These are phyloP conservation scores for Vigna radiata DNA, from an alignment of 306 rosid species.

Conservation along the genomic window DNA sequence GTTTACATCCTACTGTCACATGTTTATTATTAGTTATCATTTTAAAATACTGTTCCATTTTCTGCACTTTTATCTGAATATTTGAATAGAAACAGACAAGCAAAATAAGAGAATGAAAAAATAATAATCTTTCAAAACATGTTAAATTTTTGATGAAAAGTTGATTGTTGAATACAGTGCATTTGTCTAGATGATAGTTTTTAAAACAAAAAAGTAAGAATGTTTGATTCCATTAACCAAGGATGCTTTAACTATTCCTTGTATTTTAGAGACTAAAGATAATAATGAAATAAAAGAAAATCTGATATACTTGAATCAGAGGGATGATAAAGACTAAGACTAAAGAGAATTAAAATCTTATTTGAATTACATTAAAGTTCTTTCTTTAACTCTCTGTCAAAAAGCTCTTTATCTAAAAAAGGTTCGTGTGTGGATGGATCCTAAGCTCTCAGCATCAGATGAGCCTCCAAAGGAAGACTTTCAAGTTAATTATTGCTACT, in stretches of 20 bases:
- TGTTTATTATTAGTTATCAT: too few relatives aligned
- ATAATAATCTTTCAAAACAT: too few relatives aligned
- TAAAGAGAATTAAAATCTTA: background rate
- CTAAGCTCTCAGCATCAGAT: constrained; percentile 39
- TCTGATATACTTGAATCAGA: background rate
- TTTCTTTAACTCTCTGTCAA: background rate
- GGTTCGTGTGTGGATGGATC: constrained; percentile 40
- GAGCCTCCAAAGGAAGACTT: constrained; percentile 40
- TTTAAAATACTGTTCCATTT: too few relatives aligned
- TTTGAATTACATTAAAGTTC: constrained; percentile 7
- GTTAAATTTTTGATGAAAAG: background rate
- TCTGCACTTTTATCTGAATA: background rate
- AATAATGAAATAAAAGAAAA: background rate
- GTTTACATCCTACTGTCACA: too few relatives aligned
- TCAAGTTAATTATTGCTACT: constrained; percentile 47
- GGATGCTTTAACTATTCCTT: background rate
- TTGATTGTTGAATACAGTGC: background rate
- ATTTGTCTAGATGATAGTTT: background rate
- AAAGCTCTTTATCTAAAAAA: constrained; percentile 33
- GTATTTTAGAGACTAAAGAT: background rate
- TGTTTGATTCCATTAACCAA: background rate
- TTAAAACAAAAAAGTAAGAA: too few relatives aligned
- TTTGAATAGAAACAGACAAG: too few relatives aligned
- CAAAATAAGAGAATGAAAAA: background rate
- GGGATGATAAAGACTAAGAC: background rate